A percentile compares a stretch with the other conserved stretches of the same genome.
These are phyloP conservation scores for Sequoia sempervirens DNA, from an alignment of 75 land plant species.

Conservation along the genomic window DNA sequence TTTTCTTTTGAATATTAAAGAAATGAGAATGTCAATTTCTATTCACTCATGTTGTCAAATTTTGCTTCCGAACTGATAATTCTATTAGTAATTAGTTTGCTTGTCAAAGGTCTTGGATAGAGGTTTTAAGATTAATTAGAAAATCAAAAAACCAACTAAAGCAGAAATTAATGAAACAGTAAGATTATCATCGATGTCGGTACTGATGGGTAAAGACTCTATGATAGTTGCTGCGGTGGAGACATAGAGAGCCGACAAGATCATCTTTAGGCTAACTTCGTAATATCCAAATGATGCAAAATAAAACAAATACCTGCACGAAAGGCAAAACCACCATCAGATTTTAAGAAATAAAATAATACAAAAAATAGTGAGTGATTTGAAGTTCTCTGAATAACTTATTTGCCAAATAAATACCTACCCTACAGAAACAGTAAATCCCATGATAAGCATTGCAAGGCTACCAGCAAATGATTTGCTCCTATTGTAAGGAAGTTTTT, in stretches of 20 bases:
- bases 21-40: too few species aligned
- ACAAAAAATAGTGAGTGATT: not conserved
- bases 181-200: constrained; percentile 85
- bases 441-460: constrained; percentile 66
- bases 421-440: constrained; percentile 68
- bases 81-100: too few species aligned
- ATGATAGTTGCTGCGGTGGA: constrained; percentile 63
- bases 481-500: constrained; percentile 75
- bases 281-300: constrained; percentile 64
- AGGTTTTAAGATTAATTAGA: constrained; percentile 15
- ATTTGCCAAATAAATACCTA: constrained; percentile 16
- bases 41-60: too few species aligned
- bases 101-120: too few species aligned
- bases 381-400: not conserved
- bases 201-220: constrained; percentile 88
- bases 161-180: constrained; percentile 81
- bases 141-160: constrained; percentile 45
- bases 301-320: constrained; percentile 74
- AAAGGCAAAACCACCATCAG: not conserved
- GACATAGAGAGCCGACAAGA: constrained; percentile 45
- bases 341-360: not conserved
- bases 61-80: too few species aligned
- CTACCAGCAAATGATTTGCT: constrained; percentile 75
- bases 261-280: constrained; percentile 36
- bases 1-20: too few species aligned